phyloP scores from a whole-genome alignment of 768 basidiomycete genomes.

The Trametes maxima region DNA sequence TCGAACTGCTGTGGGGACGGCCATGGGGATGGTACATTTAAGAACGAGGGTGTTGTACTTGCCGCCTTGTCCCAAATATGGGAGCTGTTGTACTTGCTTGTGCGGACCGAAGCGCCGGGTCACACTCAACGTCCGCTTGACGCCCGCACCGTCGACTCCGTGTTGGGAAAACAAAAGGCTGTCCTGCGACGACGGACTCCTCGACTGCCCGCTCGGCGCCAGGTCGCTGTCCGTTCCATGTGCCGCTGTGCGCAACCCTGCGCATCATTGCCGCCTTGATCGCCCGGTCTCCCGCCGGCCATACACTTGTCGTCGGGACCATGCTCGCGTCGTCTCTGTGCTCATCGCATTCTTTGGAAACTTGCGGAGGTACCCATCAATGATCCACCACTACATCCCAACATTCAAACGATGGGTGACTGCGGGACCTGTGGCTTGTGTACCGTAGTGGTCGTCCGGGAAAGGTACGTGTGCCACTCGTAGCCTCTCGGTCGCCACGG shows the following conservation, averaged over 20 bases:
- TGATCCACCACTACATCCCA: neutral
- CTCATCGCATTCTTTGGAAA: neutral
- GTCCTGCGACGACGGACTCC: slow-evolving; percentile 10
- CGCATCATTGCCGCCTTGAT: slow-evolving; percentile 12
- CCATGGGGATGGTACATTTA: slow-evolving; percentile 14
- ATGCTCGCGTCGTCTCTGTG: neutral
- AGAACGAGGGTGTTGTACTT: slow-evolving; percentile 16
- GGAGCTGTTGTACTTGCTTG: slow-evolving; percentile 19
- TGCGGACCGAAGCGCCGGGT: slow-evolving; percentile 8
- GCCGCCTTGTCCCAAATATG: slow-evolving; percentile 20
- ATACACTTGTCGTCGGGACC: neutral
- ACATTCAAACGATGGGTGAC: neutral
- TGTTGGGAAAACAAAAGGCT: slow-evolving; percentile 25
- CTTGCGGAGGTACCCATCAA: neutral
- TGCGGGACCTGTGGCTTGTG: no score
- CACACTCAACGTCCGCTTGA: neutral
- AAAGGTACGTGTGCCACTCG: neutral
- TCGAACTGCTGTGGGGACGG: slow-evolving; percentile 3
- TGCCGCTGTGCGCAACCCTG: slow-evolving; percentile 4
- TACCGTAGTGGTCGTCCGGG: no score
- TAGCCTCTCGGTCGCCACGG: neutral
- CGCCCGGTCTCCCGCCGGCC: neutral
- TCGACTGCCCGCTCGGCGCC: slow-evolving; percentile 1
- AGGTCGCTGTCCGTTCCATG: slow-evolving; percentile 6
- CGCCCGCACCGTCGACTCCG: slow-evolving; percentile 1